These are phyloP conservation scores for Lotmaria passim DNA, from an alignment of 208 protist species.

Conservation along the genomic window DNA sequence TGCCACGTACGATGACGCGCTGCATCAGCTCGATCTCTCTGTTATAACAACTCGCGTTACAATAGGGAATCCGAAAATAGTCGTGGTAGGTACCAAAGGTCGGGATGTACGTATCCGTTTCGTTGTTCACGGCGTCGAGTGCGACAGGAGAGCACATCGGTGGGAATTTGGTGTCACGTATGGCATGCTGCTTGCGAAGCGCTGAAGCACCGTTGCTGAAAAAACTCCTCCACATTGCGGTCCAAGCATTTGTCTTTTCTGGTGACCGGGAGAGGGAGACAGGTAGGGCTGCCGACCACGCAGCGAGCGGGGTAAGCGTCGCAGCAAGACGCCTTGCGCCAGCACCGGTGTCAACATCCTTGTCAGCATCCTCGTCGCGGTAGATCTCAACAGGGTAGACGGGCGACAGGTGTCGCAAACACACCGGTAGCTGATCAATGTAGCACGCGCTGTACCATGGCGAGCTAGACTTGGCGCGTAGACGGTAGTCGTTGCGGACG, in stretches of 20 bases:
- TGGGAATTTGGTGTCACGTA: too few species aligned
- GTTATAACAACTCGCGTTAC: conserved; percentile 43
- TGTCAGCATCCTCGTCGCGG: conserved; percentile 1
- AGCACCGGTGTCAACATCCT: neutral
- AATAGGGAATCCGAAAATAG: conserved; percentile 38
- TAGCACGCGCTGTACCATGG: conserved; percentile 37
- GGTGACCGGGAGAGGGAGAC: too few species aligned
- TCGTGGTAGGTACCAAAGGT: conserved; percentile 37
- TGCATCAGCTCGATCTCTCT: conserved; percentile 2
- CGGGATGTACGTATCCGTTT: conserved; percentile 45
- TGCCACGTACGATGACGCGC: conserved; percentile 13
- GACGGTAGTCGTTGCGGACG: conserved; percentile 17
- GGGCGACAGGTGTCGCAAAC: neutral
- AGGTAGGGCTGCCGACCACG: too few species aligned
- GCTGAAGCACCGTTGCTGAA: too few species aligned
- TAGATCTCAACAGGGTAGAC: conserved; percentile 13
- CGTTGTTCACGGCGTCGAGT: conserved; percentile 28
- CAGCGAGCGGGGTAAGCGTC: too few species aligned
- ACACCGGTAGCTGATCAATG: conserved; percentile 25
- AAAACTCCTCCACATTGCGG: too few species aligned
- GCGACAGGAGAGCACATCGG: too few species aligned
- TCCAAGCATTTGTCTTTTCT: too few species aligned
- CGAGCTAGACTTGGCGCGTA: conserved; percentile 21
- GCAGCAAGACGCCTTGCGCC: neutral
- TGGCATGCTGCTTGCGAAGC: too few species aligned